Evolutionary conservation across 208 protist genomes (phyloP), one percentile per base, ranked within the genome.

Genomic region (Crithidia mellificae): DNA sequence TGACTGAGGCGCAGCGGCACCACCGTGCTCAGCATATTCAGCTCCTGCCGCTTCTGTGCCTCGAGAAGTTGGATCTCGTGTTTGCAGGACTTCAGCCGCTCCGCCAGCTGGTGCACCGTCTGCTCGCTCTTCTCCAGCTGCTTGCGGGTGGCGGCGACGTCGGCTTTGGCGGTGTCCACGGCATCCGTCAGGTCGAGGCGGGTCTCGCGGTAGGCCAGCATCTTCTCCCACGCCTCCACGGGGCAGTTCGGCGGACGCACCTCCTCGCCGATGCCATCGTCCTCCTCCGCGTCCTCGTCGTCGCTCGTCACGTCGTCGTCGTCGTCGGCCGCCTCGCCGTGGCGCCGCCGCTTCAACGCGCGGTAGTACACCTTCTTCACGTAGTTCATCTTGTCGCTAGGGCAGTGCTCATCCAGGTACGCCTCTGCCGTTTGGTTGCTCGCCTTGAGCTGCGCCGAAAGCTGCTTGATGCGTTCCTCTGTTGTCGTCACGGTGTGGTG

Each of bases 21-120:
- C 11, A 97, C 87, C 15, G 95, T 96, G 52, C 92, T 77, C 5
- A 99, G 85, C 81, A 97, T 84, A 70, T 99, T 99, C 22, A 99
- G 88, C 72, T 97, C 89, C 53, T 85, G 75, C 34, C 96, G 93
- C 81, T 99, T 99, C 72, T 98, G 88, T 11, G 55, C 72, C 57
- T 98, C 92, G 51, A 99, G 94, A 30, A 79, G 77, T 52, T 86
- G 72, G 43, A 98, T 96, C 38, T 97, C 93, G 20, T 84, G 61
- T 30, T 94, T 77, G 39, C 81, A 90, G 47, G 94, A 51, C 55
- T 88, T 83, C 9, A 88, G 67, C 46, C 78, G 74, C 17, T 64
- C 69, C 36, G 88, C 83, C 49, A 91, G 63, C 65, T 98, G 76
- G 20, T 89, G 78, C 56, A 92, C 80, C n/a, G 92, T 61, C 36